These are phyloP conservation scores for Meyerozyma smithsonii DNA, from an alignment of 1,139 yeast genomes.

Conservation along the genomic window DNA sequence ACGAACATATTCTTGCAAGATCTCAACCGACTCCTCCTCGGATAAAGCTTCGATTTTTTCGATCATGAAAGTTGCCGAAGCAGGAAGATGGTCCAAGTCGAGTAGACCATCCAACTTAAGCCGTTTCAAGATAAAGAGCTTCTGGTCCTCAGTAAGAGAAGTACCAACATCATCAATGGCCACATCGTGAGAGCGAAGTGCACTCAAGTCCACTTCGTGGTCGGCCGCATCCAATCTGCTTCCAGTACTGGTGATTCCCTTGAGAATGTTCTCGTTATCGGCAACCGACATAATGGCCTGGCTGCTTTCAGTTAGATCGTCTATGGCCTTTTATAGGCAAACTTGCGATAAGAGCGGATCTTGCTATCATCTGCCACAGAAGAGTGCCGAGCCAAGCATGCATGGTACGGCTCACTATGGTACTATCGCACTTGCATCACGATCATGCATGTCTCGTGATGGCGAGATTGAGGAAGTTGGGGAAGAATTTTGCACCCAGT, in stretches of 20 bases:
- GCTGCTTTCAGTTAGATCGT: not conserved
- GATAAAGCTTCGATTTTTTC: slow-evolving; percentile 33
- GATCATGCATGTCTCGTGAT: too few relatives aligned
- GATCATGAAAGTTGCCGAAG: slow-evolving; percentile 31
- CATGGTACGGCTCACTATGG: not conserved
- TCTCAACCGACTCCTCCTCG: slow-evolving; percentile 35
- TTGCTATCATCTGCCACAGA: not conserved
- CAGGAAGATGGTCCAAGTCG: slow-evolving; percentile 28
- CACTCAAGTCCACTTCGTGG: slow-evolving; percentile 12
- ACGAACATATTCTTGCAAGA: slow-evolving; percentile 33
- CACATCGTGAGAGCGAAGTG: slow-evolving; percentile 12
- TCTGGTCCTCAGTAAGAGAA: slow-evolving; percentile 23
- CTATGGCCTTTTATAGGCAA: not conserved
- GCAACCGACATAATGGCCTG: slow-evolving; percentile 1
- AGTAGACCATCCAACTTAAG: slow-evolving; percentile 23
- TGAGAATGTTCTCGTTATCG: not conserved
- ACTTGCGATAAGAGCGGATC: not conserved
- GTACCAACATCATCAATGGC: slow-evolving; percentile 1
- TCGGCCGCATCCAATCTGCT: slow-evolving; percentile 13
- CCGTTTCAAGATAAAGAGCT: slow-evolving; percentile 22
- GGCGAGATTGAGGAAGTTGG: too few relatives aligned
- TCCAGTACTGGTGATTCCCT: slow-evolving; percentile 31
- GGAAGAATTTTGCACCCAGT: too few relatives aligned
- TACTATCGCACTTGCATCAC: not conserved
- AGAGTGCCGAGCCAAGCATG: not conserved